A percentile compares a stretch with the other conserved stretches of the same genome.
Conservation (phyloP, 768 basidiomycete species). For the Sporobolomyces roseus region DNA sequence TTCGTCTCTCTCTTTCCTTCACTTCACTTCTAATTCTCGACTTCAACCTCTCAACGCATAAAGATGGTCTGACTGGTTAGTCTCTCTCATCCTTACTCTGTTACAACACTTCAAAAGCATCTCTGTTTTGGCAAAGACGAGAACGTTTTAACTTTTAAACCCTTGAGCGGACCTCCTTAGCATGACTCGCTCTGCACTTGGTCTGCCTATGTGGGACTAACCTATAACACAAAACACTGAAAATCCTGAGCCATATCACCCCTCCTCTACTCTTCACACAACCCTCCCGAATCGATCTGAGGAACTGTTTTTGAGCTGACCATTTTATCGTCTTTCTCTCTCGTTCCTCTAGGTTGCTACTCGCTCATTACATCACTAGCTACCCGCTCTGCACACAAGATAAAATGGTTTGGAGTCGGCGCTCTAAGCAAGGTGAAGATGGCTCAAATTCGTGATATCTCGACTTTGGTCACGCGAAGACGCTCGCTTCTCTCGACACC, state of each 20-base stretch:
- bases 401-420: too few relatives aligned
- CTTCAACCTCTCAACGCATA: neutral
- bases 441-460: too few relatives aligned
- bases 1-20: slow-evolving; percentile 4
- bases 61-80: neutral
- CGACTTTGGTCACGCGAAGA: too few relatives aligned
- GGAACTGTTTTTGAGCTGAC: slow-evolving; percentile 8
- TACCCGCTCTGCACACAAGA: too few relatives aligned
- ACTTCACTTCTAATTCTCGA: slow-evolving; percentile 2
- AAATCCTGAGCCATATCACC: slow-evolving; percentile 23
- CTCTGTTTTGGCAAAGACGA: slow-evolving; percentile 16
- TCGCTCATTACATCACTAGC: too few relatives aligned
- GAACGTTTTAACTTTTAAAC: neutral
- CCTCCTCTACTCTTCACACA: too few relatives aligned
- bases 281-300: neutral
- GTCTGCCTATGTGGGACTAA: slow-evolving; percentile 18
- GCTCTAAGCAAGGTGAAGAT: too few relatives aligned
- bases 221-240: slow-evolving; percentile 29
- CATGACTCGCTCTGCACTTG: slow-evolving; percentile 22
- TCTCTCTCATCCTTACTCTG: neutral
- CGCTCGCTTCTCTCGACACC: too few relatives aligned
- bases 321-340: neutral
- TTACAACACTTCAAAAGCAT: too few relatives aligned
- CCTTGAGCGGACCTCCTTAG: slow-evolving; percentile 21
- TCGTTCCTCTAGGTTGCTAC: neutral